These are phyloP conservation scores for Sporisorium scitamineum DNA, from an alignment of 1,284 basidiomycete species.

Conservation along the genomic window DNA sequence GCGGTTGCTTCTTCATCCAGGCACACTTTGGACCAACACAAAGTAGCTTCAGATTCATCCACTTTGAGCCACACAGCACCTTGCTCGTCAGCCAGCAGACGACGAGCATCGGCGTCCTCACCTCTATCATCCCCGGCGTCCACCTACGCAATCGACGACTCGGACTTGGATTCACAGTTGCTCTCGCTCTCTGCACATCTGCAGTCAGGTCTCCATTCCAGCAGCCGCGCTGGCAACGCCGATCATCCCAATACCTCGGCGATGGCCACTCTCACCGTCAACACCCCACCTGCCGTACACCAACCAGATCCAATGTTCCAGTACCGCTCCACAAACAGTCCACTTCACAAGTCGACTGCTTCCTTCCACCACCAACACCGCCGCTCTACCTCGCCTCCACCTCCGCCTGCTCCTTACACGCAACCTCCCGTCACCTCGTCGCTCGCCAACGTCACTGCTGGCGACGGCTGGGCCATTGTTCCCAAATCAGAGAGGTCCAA, in stretches of 20 bases:
- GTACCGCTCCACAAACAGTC: conserved; percentile 27
- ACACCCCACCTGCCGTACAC: conserved; percentile 32
- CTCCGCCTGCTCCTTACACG: conserved; percentile 32
- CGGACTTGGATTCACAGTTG: conserved; percentile 18
- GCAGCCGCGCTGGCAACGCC: conserved; percentile 1
- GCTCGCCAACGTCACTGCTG: conserved; percentile 27
- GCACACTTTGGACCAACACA: conserved; percentile 20
- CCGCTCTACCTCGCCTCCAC: conserved; percentile 22
- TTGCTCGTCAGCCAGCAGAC: conserved; percentile 2
- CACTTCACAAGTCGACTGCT: conserved; percentile 19
- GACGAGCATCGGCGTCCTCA: conserved; percentile 19
- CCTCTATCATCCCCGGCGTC: conserved; percentile 32
- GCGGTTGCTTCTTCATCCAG: conserved; percentile 28
- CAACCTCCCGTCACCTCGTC: conserved; percentile 35
- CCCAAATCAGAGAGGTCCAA: conserved; percentile 24
- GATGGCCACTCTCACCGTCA: conserved; percentile 45
- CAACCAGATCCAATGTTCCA: conserved; percentile 45
- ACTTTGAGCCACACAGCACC: neutral
- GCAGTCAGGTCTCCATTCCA: conserved; percentile 7
- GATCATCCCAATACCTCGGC: conserved; percentile 42
- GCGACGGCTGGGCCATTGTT: conserved; percentile 45
- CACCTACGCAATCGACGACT: conserved; percentile 13
- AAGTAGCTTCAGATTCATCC: neutral
- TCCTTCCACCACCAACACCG: conserved; percentile 14
- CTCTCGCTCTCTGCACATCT: conserved; percentile 11